Conservation (phyloP, 2,329 filamentous ascomycete species). For the Aspergillus quadrilineatus region DNA sequence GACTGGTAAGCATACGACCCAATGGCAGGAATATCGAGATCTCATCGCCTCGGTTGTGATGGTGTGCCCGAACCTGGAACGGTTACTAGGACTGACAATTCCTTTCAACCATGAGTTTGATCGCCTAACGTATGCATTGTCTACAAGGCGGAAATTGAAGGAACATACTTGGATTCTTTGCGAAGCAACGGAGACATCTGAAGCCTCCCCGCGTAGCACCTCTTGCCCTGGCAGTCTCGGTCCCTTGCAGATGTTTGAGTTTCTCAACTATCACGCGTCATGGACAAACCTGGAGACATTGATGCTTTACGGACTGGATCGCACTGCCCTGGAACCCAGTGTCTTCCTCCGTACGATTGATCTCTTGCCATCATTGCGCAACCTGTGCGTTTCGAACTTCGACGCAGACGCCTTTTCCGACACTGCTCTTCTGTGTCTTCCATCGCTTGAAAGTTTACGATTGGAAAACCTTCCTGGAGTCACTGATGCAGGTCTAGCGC, state of each 20-base stretch:
- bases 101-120: constrained; percentile 56
- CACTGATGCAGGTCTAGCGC: constrained; percentile 55
- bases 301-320: constrained; percentile 50
- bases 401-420: constrained; percentile 56
- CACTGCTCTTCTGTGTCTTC: constrained; percentile 54
- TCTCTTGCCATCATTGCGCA: constrained; percentile 52
- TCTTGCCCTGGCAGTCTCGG: constrained; percentile 48
- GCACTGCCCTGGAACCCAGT: constrained; percentile 52
- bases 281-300: constrained; percentile 56
- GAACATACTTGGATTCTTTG: constrained; percentile 59
- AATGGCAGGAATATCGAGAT: constrained; percentile 52
- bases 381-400: constrained; percentile 57
- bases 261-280: constrained; percentile 54
- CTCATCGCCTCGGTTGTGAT: constrained; percentile 58
- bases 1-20: constrained; percentile 40
- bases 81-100: constrained; percentile 54
- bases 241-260: constrained; percentile 51
- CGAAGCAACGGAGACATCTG: constrained; percentile 41
- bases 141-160: constrained; percentile 54
- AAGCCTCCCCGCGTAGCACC: constrained; percentile 38
- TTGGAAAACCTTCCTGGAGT: constrained; percentile 57
- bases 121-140: constrained; percentile 56
- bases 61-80: constrained; percentile 58
- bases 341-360: constrained; percentile 55
- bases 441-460: constrained; percentile 53